These are phyloP conservation scores for Elsinoe australis DNA, from an alignment of 2,329 filamentous ascomycete genomes.

Conservation along the genomic window DNA sequence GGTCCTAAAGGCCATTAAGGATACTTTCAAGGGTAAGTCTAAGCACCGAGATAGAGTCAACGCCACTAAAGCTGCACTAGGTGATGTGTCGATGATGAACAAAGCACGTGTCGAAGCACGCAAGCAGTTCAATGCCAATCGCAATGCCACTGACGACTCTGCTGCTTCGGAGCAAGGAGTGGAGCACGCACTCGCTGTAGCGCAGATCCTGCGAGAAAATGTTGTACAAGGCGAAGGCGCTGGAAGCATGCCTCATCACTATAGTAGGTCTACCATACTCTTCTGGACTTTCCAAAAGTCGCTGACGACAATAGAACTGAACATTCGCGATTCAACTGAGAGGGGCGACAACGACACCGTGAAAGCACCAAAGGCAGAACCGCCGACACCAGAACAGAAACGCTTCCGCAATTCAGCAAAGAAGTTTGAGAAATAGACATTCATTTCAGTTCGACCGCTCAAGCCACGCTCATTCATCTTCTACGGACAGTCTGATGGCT, in stretches of 20 bases:
- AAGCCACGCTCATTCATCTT: too few relatives aligned
- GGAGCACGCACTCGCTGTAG: constrained; percentile 73
- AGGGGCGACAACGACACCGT: constrained; percentile 88
- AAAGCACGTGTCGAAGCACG: constrained; percentile 69
- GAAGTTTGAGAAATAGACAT: constrained; percentile 31
- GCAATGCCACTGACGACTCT: constrained; percentile 48
- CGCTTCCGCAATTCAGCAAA: constrained; percentile 36
- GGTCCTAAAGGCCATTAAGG: constrained; percentile 68
- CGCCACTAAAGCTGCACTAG: too few relatives aligned
- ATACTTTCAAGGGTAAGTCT: too few relatives aligned
- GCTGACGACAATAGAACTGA: constrained; percentile 53
- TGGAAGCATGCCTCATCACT: constrained; percentile 12
- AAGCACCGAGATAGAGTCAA: too few relatives aligned
- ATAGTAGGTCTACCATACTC: constrained; percentile 15
- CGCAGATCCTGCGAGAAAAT: constrained; percentile 70
- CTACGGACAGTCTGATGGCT: neutral
- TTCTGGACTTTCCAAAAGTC: constrained; percentile 16
- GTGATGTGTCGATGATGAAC: constrained; percentile 59
- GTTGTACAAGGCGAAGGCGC: constrained; percentile 65
- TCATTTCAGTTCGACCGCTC: too few relatives aligned
- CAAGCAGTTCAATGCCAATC: constrained; percentile 62
- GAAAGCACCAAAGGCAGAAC: constrained; percentile 44
- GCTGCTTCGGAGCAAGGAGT: constrained; percentile 58
- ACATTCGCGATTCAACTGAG: constrained; percentile 87
- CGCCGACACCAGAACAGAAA: neutral